Percentiles rank a stretch among this genome's conserved stretches.
These are phyloP conservation scores for Phycomyces nitens DNA, from an alignment of 192 early-diverging fungal species.

Conservation along the genomic window DNA sequence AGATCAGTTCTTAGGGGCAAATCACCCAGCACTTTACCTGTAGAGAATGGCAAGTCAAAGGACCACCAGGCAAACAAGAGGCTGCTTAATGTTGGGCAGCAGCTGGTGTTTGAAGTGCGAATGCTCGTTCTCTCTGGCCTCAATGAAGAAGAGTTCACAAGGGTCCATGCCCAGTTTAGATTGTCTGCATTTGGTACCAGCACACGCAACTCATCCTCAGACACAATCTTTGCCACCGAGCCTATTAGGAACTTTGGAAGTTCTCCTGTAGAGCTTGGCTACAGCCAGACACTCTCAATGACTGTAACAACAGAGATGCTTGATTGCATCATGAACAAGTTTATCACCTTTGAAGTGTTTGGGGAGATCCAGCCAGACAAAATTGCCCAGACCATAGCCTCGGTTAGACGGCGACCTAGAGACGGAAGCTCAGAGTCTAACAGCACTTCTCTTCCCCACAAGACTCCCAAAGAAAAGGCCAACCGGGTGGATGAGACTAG, in stretches of 20 bases:
- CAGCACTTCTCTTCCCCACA: neutral
- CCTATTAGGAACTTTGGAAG: slow-evolving; percentile 48
- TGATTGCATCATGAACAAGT: slow-evolving; percentile 20
- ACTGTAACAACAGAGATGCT: slow-evolving; percentile 26
- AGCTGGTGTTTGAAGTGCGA: slow-evolving; percentile 61
- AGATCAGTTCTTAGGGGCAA: slow-evolving; percentile 1
- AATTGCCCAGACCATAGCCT: slow-evolving; percentile 14
- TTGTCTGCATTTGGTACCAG: slow-evolving; percentile 54
- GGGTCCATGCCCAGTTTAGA: slow-evolving; percentile 71
- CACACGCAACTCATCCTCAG: slow-evolving; percentile 27
- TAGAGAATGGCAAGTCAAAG: neutral
- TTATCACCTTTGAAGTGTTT: slow-evolving; percentile 51
- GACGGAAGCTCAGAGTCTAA: too few relatives aligned
- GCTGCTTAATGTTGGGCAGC: slow-evolving; percentile 45
- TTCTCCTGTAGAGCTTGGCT: slow-evolving; percentile 53
- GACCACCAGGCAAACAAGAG: slow-evolving; percentile 1
- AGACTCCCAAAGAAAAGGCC: too few relatives aligned
- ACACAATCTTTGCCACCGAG: slow-evolving; percentile 60
- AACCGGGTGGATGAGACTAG: slow-evolving; percentile 18
- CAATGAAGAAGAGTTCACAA: slow-evolving; percentile 53
- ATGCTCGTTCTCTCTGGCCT: slow-evolving; percentile 57
- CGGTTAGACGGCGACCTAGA: neutral
- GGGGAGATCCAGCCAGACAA: slow-evolving; percentile 37
- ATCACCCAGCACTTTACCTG: neutral
- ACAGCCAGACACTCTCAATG: slow-evolving; percentile 47